Conservation (phyloP, 768 basidiomycete species). For the Leccinum arenicola region DNA sequence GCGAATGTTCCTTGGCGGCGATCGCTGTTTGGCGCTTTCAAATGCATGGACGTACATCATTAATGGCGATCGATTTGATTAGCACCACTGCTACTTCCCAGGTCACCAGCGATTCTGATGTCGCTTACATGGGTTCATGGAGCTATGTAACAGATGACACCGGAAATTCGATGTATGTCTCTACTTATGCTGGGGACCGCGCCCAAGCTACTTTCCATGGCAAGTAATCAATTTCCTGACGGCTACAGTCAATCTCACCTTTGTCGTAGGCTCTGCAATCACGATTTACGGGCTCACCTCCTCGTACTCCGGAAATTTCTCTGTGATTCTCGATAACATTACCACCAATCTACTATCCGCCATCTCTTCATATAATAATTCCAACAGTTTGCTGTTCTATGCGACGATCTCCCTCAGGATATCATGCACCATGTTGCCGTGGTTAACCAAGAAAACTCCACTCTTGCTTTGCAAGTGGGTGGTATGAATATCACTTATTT, state of each 20-base stretch:
- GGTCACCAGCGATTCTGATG: constrained; percentile 41
- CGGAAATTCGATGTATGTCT: constrained; percentile 31
- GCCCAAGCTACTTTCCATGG: constrained; percentile 46
- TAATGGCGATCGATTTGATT: constrained; percentile 22
- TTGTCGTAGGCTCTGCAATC: constrained; percentile 55
- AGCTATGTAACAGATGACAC: constrained; percentile 33
- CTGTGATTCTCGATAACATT: constrained; percentile 52
- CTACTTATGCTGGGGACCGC: constrained; percentile 44
- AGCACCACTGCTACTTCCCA: constrained; percentile 37
- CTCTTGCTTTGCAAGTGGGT: constrained; percentile 46
- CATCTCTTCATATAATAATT: constrained; percentile 49
- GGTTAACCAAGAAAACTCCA: constrained; percentile 52
- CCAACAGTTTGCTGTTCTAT: constrained; percentile 59
- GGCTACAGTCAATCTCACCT: neutral
- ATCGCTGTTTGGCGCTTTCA: constrained; percentile 2
- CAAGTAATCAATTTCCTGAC: constrained; percentile 25
- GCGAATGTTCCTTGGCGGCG: constrained; percentile 28
- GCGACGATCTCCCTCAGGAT: constrained; percentile 54
- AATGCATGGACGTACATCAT: constrained; percentile 10
- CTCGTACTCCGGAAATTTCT: constrained; percentile 54
- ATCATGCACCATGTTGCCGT: constrained; percentile 50
- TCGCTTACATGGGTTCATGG: constrained; percentile 60
- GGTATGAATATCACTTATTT: constrained; percentile 50
- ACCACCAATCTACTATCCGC: constrained; percentile 49
- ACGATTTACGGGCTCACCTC: constrained; percentile 59